Evolutionary conservation across 2,329 filamentous ascomycete species (phyloP).

Genomic region (Aureobasidium sp.): DNA sequence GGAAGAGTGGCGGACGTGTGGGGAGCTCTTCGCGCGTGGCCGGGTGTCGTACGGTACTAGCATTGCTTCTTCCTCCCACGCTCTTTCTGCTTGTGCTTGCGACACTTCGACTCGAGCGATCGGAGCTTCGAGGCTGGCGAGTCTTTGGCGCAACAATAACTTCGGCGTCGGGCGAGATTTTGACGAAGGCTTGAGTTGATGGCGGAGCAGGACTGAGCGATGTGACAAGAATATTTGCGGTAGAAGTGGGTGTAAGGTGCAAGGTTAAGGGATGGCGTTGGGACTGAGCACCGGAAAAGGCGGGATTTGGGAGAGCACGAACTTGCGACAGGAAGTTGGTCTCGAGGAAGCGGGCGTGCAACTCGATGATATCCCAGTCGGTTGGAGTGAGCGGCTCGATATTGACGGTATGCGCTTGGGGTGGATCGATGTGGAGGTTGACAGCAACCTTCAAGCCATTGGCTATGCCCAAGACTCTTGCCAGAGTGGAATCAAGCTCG

Average conservation of each 20-base stretch:
- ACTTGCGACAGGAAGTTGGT: slow-evolving; percentile 90
- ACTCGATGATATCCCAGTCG: slow-evolving; percentile 61
- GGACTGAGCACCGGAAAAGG: slow-evolving; percentile 43
- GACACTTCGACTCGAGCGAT: slow-evolving; percentile 70
- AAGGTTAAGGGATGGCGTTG: slow-evolving; percentile 74
- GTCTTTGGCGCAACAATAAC: slow-evolving; percentile 96
- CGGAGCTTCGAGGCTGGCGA: slow-evolving; percentile 55
- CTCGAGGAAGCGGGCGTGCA: slow-evolving; percentile 92
- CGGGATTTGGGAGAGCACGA: slow-evolving; percentile 80
- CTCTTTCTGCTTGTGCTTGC: slow-evolving; percentile 72
- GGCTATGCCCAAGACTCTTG: slow-evolving; percentile 61
- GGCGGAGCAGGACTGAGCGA: slow-evolving; percentile 69
- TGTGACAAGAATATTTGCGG: slow-evolving; percentile 79
- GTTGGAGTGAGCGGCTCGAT: slow-evolving; percentile 84
- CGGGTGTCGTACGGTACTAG: slow-evolving; percentile 58
- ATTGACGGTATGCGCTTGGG: slow-evolving; percentile 85
- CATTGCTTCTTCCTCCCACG: slow-evolving; percentile 56
- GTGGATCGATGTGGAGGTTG: slow-evolving; percentile 77
- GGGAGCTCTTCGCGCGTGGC: slow-evolving; percentile 55
- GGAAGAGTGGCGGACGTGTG: slow-evolving; percentile 58
- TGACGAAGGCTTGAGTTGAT: slow-evolving; percentile 68
- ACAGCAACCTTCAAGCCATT: slow-evolving; percentile 71
- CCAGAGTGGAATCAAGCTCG: slow-evolving; percentile 82
- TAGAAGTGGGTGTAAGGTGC: slow-evolving; percentile 90
- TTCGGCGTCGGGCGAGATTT: slow-evolving; percentile 88